Conservation (phyloP, 1,284 basidiomycete genomes). For the Heterobasidion annosum region DNA sequence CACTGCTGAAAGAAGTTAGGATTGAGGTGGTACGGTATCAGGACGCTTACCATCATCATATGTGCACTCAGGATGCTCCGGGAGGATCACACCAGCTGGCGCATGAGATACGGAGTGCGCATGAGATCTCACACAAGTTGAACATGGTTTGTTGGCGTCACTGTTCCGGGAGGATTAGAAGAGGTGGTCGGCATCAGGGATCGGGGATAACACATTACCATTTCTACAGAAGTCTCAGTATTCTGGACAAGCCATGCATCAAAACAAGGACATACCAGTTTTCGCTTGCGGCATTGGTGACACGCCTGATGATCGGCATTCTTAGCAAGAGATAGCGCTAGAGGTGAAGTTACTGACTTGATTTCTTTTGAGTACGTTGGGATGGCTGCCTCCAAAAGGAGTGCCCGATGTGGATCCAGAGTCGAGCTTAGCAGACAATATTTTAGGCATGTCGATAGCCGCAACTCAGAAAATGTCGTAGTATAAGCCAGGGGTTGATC, state of each 20-base stretch:
- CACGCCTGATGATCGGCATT: constrained; percentile 18
- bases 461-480: not conserved
- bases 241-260: constrained; percentile 5
- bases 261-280: constrained; percentile 43
- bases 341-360: constrained; percentile 28
- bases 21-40: not conserved
- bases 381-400: constrained; percentile 23
- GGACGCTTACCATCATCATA: constrained; percentile 17
- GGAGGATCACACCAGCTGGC: constrained; percentile 12
- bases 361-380: constrained; percentile 50
- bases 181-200: constrained; percentile 7
- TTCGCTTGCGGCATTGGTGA: constrained; percentile 59
- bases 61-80: constrained; percentile 19
- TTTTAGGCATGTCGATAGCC: constrained; percentile 23
- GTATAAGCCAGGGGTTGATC: not conserved
- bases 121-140: constrained; percentile 24
- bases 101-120: constrained; percentile 20
- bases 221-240: constrained; percentile 35
- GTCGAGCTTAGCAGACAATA: constrained; percentile 13
- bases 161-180: constrained; percentile 22
- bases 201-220: constrained; percentile 32
- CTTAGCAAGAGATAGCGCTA: not conserved
- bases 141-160: constrained; percentile 35
- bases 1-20: constrained; percentile 19
- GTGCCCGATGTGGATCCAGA: constrained; percentile 15